Conservation (phyloP, 129 eudicot species). For the Helichrysum umbraculigerum region DNA sequence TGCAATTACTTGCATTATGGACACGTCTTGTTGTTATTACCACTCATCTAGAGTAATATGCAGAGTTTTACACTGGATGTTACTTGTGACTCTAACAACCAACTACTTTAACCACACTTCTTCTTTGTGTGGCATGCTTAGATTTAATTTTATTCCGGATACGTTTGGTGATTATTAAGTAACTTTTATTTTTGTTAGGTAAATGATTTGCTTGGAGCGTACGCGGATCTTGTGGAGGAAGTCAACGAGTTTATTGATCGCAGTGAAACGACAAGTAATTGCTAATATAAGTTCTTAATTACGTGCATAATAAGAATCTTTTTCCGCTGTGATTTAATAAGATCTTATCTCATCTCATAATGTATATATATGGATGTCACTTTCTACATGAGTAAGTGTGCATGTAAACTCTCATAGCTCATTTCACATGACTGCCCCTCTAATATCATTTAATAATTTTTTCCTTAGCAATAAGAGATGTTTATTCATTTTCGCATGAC, state of each 20-base stretch:
- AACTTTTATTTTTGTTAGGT: slow-evolving; percentile 50
- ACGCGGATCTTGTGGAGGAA: slow-evolving; percentile 74
- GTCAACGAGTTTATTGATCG: slow-evolving; percentile 69
- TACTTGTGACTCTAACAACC: background rate
- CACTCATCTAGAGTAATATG: slow-evolving; percentile 16
- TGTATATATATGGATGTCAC: slow-evolving; percentile 37
- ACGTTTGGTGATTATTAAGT: slow-evolving; percentile 24
- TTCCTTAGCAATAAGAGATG: background rate
- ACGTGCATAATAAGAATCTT: slow-evolving; percentile 16
- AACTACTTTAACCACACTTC: slow-evolving; percentile 1
- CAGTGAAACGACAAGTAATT: slow-evolving; percentile 66
- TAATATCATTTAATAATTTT: slow-evolving; percentile 1
- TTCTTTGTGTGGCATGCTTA: slow-evolving; percentile 12
- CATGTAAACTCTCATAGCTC: slow-evolving; percentile 12
- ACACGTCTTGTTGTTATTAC: slow-evolving; percentile 13
- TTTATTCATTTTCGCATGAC: slow-evolving; percentile 3
- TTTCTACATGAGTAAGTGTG: slow-evolving; percentile 47
- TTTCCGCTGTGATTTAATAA: slow-evolving; percentile 7
- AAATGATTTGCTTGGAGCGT: slow-evolving; percentile 58
- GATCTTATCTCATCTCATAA: slow-evolving; percentile 13
- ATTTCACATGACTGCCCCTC: slow-evolving; percentile 19
- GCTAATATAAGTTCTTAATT: slow-evolving; percentile 9
- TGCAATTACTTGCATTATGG: slow-evolving; percentile 15
- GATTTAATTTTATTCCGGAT: slow-evolving; percentile 20
- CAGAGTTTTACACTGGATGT: slow-evolving; percentile 13